phyloP scores from a whole-genome alignment of 2,329 filamentous ascomycete genomes.

The Paraphaeosphaeria minitans region DNA sequence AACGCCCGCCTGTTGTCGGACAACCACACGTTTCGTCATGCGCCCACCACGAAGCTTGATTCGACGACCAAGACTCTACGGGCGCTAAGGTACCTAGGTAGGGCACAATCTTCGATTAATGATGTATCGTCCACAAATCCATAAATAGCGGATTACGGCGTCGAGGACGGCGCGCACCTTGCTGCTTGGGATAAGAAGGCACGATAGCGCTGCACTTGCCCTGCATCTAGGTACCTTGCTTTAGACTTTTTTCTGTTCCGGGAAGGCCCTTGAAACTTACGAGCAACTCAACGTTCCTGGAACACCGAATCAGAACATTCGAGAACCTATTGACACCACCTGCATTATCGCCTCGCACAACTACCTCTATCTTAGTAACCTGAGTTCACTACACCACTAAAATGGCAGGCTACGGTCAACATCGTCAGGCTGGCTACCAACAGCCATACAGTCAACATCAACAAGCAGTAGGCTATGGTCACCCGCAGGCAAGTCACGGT shows the following conservation, averaged over 20 bases:
- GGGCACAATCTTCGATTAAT: neutral
- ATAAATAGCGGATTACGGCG: neutral
- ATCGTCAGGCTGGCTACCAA: neutral
- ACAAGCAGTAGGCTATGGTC: neutral
- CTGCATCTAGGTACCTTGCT: no score
- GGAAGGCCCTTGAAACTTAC: no score
- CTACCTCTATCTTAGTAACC: neutral
- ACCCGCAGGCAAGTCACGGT: neutral
- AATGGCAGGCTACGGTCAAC: neutral
- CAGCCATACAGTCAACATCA: neutral
- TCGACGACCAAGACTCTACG: neutral
- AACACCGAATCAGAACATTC: neutral
- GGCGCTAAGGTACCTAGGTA: neutral
- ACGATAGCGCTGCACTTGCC: neutral
- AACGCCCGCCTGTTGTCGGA: neutral
- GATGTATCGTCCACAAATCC: neutral
- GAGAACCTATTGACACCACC: no score
- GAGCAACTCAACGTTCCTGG: neutral
- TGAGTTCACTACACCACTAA: neutral
- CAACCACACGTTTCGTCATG: neutral
- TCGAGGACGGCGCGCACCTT: neutral
- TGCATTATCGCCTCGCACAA: no score
- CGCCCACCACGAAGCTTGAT: neutral
- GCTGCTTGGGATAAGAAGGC: neutral
- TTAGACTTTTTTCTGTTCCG: no score